A percentile compares a stretch with the other conserved stretches of the same genome.
Evolutionary conservation across 148 eudicot species (phyloP).

Genomic region (Silene conica): DNA sequence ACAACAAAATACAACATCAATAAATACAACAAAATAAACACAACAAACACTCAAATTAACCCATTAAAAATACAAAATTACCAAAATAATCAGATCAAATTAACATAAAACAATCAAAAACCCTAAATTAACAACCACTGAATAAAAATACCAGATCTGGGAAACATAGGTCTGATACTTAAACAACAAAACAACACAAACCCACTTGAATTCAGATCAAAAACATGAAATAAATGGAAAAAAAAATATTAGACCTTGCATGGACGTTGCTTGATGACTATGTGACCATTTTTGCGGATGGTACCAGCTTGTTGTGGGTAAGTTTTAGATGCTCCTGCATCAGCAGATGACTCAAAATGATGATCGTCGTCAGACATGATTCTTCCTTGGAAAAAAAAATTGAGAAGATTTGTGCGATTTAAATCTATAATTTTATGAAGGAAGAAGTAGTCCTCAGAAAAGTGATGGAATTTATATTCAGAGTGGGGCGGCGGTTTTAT

Average conservation of each 20-base stretch:
- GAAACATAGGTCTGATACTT: neutral
- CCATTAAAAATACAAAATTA: too few relatives aligned
- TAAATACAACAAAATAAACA: too few relatives aligned
- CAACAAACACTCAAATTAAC: neutral
- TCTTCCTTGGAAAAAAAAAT: neutral
- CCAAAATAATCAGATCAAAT: too few relatives aligned
- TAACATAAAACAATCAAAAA: neutral
- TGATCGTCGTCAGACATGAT: slow-evolving; percentile 32
- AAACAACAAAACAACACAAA: neutral
- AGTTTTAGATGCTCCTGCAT: slow-evolving; percentile 33
- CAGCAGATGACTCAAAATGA: slow-evolving; percentile 29
- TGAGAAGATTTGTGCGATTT: neutral
- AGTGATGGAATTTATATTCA: neutral
- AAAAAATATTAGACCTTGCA: slow-evolving; percentile 18
- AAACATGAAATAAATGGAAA: neutral
- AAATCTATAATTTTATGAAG: neutral
- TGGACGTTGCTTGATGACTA: slow-evolving; percentile 29
- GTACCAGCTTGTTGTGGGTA: slow-evolving; percentile 30
- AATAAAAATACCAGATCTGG: neutral
- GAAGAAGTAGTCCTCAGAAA: neutral
- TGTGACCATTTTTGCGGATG: slow-evolving; percentile 24
- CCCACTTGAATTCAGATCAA: neutral
- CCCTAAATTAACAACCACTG: neutral
- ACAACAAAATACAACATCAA: too few relatives aligned
- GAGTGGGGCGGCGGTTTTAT: neutral